Evolutionary conservation across 2,329 filamentous ascomycete species (phyloP).

Genomic region (Chaetothyriales sp.): DNA sequence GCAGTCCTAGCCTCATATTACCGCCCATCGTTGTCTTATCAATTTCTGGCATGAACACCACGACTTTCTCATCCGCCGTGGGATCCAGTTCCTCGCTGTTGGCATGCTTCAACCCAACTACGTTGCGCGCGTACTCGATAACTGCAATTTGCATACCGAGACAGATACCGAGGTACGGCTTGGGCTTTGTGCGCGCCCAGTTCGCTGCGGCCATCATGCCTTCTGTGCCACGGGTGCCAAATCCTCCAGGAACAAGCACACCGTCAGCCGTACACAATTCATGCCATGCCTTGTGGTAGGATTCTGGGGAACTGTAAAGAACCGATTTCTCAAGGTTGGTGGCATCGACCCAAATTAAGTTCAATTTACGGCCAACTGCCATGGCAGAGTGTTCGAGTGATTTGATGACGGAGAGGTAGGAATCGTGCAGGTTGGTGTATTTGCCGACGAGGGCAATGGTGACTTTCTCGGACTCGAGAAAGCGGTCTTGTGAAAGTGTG

Average conservation of each 20-base stretch:
- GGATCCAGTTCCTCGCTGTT: slow-evolving; percentile 44
- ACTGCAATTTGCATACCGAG: slow-evolving; percentile 88
- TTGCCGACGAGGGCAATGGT: slow-evolving; percentile 84
- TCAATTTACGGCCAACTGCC: slow-evolving; percentile 65
- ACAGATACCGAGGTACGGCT: slow-evolving; percentile 79
- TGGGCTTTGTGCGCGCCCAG: slow-evolving; percentile 70
- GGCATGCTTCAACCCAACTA: slow-evolving; percentile 50
- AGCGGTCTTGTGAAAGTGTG: slow-evolving; percentile 52
- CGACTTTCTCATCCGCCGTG: slow-evolving; percentile 50
- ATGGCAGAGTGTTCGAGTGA: slow-evolving; percentile 84
- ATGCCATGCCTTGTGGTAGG: slow-evolving; percentile 79
- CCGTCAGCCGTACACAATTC: slow-evolving; percentile 54
- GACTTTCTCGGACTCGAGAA: slow-evolving; percentile 48
- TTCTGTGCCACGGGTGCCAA: slow-evolving; percentile 67
- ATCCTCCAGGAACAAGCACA: slow-evolving; percentile 49
- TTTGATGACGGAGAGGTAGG: slow-evolving; percentile 74
- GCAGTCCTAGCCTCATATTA: slow-evolving; percentile 72
- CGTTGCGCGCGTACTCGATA: slow-evolving; percentile 69
- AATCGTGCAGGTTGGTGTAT: slow-evolving; percentile 72
- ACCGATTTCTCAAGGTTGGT: slow-evolving; percentile 63
- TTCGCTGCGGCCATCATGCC: slow-evolving; percentile 83
- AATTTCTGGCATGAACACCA: slow-evolving; percentile 89
- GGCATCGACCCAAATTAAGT: slow-evolving; percentile 73
- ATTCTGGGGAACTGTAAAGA: slow-evolving; percentile 49
- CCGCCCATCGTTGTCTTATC: slow-evolving; percentile 64